Percentiles rank a stretch among this genome's conserved stretches.
These are phyloP conservation scores for Solanum hybrid DNA, from an alignment of 305 asterid genomes.

Conservation along the genomic window DNA sequence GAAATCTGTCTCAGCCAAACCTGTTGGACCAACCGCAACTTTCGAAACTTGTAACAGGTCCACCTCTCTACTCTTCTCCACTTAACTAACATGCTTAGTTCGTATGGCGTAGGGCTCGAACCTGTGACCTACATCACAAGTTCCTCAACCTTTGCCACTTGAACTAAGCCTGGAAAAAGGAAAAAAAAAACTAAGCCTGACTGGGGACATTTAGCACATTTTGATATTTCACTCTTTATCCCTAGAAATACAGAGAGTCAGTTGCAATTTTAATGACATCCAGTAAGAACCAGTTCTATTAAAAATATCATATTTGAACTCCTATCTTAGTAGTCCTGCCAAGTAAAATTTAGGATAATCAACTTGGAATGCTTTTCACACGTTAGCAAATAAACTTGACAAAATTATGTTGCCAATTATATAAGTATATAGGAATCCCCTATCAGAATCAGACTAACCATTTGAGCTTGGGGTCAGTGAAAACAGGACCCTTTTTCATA, in stretches of 20 bases:
- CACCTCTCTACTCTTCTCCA: not conserved
- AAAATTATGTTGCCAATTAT: not conserved
- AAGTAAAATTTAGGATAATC: not conserved
- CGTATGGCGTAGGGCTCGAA: not conserved
- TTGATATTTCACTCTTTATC: not conserved
- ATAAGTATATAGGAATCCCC: slow-evolving; percentile 4
- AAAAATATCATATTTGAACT: not conserved
- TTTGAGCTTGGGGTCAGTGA: slow-evolving; percentile 85
- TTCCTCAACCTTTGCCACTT: not conserved
- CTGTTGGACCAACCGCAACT: not conserved
- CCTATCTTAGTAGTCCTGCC: not conserved
- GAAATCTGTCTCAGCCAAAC: not conserved
- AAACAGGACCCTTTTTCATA: slow-evolving; percentile 95
- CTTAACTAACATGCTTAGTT: not conserved
- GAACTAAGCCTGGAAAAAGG: not conserved
- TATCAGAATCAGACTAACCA: slow-evolving; percentile 47
- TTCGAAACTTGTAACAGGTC: not conserved
- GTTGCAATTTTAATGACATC: not conserved
- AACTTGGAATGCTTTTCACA: not conserved
- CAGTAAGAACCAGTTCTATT: not conserved
- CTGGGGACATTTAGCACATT: not conserved
- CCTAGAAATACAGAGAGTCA: not conserved
- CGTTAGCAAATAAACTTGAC: not conserved
- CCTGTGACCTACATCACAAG: not conserved
- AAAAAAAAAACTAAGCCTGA: not conserved